phyloP scores from a whole-genome alignment of 2,329 filamentous ascomycete species.

The Xylariaceae sp. region DNA sequence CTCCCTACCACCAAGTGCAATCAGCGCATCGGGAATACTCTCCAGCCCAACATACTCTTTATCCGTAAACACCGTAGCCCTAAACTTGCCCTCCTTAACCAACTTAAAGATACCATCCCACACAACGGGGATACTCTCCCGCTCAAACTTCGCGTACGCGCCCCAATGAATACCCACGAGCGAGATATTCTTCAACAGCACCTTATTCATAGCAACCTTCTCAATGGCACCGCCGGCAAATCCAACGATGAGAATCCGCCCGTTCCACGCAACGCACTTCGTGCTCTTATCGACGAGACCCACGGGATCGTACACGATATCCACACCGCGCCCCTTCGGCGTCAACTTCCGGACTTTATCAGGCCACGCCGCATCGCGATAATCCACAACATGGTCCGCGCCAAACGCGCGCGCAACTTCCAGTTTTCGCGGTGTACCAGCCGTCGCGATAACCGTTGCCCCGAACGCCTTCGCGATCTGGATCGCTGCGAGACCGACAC shows the following conservation, averaged over 20 bases:
- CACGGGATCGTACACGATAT: constrained; percentile 93
- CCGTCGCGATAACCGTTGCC: constrained; percentile 89
- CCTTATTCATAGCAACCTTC: constrained; percentile 87
- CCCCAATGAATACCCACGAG: constrained; percentile 92
- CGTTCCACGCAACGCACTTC: constrained; percentile 93
- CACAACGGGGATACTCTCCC: constrained; percentile 61
- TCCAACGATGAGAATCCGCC: constrained; percentile 77
- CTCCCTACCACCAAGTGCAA: constrained; percentile 70
- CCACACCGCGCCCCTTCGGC: constrained; percentile 66
- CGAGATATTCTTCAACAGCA: constrained; percentile 87
- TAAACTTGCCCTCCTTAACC: constrained; percentile 72
- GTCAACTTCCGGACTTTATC: constrained; percentile 70
- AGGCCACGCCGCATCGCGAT: constrained; percentile 60
- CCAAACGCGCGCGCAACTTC: constrained; percentile 74
- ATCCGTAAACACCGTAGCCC: constrained; percentile 76
- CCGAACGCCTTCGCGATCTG: constrained; percentile 91
- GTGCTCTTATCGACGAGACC: constrained; percentile 81
- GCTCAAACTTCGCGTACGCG: constrained; percentile 69
- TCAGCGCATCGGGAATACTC: constrained; percentile 67
- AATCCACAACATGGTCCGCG: constrained; percentile 78
- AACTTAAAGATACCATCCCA: constrained; percentile 80
- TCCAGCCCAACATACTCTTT: constrained; percentile 79
- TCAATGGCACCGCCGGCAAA: constrained; percentile 85
- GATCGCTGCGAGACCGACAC: constrained; percentile 85
- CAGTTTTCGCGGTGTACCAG: constrained; percentile 73